Percentiles rank a stretch among this genome's conserved stretches.
These are phyloP conservation scores for Cladophialophora carrionii DNA, from an alignment of 2,329 filamentous ascomycete genomes.

Conservation along the genomic window DNA sequence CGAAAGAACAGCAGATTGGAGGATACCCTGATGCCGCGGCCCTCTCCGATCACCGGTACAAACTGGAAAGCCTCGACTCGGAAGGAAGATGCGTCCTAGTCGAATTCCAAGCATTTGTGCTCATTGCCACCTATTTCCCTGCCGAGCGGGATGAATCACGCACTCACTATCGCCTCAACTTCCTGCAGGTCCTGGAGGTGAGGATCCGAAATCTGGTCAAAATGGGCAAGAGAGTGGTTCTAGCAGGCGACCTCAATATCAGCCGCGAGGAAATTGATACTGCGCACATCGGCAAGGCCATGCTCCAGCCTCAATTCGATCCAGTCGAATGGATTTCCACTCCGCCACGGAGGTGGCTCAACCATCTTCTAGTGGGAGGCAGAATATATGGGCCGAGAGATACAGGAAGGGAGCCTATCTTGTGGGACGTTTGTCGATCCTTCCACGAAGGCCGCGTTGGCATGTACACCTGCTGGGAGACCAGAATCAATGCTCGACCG, in stretches of 20 bases:
- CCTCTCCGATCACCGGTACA: conserved; percentile 62
- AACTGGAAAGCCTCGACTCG: conserved; percentile 76
- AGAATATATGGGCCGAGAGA: conserved; percentile 69
- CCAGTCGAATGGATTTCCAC: conserved; percentile 43
- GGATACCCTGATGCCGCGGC: conserved; percentile 79
- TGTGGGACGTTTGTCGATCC: conserved; percentile 81
- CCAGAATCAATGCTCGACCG: conserved; percentile 90
- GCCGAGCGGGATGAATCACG: conserved; percentile 83
- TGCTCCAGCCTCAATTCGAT: no score
- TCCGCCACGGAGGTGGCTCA: conserved; percentile 76
- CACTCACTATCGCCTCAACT: conserved; percentile 79
- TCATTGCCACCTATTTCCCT: conserved; percentile 90
- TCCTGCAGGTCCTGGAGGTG: conserved; percentile 77
- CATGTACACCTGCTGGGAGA: no score
- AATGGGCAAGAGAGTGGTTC: conserved; percentile 79
- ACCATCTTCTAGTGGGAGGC: conserved; percentile 78
- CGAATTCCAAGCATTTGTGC: conserved; percentile 92
- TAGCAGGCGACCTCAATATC: conserved; percentile 90
- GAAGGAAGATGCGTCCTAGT: conserved; percentile 90
- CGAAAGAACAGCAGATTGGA: conserved; percentile 75
- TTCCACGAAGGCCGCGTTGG: conserved; percentile 71
- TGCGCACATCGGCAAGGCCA: conserved; percentile 67
- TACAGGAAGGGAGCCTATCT: conserved; percentile 70
- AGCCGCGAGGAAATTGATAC: conserved; percentile 70
- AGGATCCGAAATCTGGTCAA: conserved; percentile 81